Evolutionary conservation across 306 rosid genomes (phyloP).

Genomic region (Pterocarpus macrocarpus): DNA sequence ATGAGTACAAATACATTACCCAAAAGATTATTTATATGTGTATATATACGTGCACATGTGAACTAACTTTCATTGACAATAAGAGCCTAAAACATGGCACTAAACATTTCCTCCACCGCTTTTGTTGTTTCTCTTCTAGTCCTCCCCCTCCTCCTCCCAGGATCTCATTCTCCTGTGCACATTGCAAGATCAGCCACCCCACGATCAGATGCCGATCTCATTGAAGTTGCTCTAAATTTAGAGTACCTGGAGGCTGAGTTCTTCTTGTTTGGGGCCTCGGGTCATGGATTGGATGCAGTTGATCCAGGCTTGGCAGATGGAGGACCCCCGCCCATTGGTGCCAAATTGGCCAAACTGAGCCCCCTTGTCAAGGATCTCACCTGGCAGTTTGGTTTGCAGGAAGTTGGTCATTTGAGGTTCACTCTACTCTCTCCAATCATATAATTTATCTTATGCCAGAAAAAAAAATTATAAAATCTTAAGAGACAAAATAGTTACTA

Average conservation of each 20-base stretch:
- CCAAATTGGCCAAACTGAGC: slow-evolving; percentile 58
- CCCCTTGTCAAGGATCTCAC: slow-evolving; percentile 50
- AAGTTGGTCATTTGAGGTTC: slow-evolving; percentile 87
- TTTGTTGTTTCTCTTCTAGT: no score
- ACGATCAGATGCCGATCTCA: slow-evolving; percentile 49
- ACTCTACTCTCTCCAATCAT: slow-evolving; percentile 1
- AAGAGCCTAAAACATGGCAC: no score
- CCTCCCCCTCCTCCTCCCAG: not conserved
- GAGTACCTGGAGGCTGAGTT: slow-evolving; percentile 84
- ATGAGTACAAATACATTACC: no score
- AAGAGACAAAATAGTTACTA: not conserved
- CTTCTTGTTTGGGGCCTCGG: slow-evolving; percentile 68
- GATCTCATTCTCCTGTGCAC: not conserved
- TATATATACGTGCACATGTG: no score
- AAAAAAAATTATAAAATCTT: not conserved
- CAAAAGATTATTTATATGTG: no score
- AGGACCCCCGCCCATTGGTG: slow-evolving; percentile 80
- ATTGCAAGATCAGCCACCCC: slow-evolving; percentile 15
- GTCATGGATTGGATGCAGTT: slow-evolving; percentile 66
- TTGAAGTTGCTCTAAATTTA: slow-evolving; percentile 71
- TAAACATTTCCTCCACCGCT: no score
- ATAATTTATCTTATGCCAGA: no score
- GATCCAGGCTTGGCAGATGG: slow-evolving; percentile 61
- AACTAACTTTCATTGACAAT: no score
- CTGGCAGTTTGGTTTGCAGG: slow-evolving; percentile 71